phyloP scores from a whole-genome alignment of 1,284 basidiomycete genomes.

The Cryptococcus sp. region DNA sequence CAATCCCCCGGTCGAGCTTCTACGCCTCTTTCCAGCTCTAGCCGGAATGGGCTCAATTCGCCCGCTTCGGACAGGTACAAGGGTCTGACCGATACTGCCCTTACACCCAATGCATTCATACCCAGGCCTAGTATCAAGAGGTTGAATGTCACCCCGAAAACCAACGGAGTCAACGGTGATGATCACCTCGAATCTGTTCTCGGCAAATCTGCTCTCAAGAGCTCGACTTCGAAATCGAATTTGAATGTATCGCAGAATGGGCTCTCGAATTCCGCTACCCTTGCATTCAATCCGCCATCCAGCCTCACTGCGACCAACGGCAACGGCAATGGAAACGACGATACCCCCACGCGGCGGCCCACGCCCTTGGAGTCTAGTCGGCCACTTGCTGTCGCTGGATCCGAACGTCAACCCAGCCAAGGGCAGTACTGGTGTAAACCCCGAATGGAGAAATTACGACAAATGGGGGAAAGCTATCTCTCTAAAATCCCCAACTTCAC shows the following conservation, averaged over 20 bases:
- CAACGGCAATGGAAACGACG: slow-evolving; percentile 3
- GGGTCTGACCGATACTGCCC: slow-evolving; percentile 56
- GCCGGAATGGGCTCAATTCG: slow-evolving; percentile 17
- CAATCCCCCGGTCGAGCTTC: slow-evolving; percentile 35
- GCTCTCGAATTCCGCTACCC: slow-evolving; percentile 3
- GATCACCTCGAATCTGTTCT: slow-evolving; percentile 44
- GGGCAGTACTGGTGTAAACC: slow-evolving; percentile 89
- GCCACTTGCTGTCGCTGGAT: slow-evolving; percentile 17
- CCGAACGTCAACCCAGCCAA: slow-evolving; percentile 56
- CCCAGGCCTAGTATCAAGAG: slow-evolving; percentile 87
- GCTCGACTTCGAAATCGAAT: slow-evolving; percentile 5
- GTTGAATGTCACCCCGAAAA: slow-evolving; percentile 72
- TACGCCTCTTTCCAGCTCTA: slow-evolving; percentile 14
- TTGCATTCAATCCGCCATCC: slow-evolving; percentile 20
- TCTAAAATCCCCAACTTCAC: slow-evolving; percentile 65
- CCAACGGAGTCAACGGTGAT: slow-evolving; percentile 17
- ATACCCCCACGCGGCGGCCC: slow-evolving; percentile 29
- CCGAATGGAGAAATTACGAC: slow-evolving; percentile 64
- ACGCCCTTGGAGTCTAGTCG: slow-evolving; percentile 23
- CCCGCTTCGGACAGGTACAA: slow-evolving; percentile 44
- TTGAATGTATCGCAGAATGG: slow-evolving; percentile 9
- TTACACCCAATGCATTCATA: slow-evolving; percentile 58
- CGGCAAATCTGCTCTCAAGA: slow-evolving; percentile 38
- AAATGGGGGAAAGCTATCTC: slow-evolving; percentile 62
- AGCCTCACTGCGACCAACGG: background rate